These are phyloP conservation scores for Thalia dealbata DNA, from an alignment of 176 grass and related monocot genomes.

Conservation along the genomic window DNA sequence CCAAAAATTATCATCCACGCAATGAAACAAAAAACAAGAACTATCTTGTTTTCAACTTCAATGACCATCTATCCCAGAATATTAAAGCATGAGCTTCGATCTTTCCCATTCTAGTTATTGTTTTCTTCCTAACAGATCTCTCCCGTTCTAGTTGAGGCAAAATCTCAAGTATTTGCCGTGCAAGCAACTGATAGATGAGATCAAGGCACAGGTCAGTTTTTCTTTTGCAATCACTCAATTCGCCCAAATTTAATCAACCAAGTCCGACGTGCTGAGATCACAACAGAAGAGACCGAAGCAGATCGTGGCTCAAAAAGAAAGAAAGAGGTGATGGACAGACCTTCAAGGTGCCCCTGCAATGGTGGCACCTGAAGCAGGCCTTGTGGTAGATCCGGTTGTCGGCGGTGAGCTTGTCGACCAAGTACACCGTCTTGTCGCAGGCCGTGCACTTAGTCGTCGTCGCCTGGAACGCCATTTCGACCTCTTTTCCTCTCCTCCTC, in stretches of 20 bases:
- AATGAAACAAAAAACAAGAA: no score
- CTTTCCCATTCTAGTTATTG: not conserved
- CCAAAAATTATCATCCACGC: no score
- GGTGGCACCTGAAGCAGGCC: conserved; percentile 97
- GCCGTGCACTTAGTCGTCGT: conserved; percentile 88
- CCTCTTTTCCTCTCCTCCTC: not conserved
- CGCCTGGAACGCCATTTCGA: conserved; percentile 46
- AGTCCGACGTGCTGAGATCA: no score
- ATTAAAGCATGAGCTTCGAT: not conserved
- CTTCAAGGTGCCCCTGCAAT: conserved; percentile 97
- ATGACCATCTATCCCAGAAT: no score
- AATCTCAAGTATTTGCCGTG: not conserved
- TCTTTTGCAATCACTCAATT: not conserved
- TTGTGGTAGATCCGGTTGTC: conserved; percentile 97
- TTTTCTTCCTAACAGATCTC: not conserved
- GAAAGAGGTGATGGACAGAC: not conserved
- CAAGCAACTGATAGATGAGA: not conserved
- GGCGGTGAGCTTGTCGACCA: conserved; percentile 97
- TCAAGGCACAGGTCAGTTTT: not conserved
- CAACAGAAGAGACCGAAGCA: not conserved
- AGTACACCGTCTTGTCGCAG: conserved; percentile 93
- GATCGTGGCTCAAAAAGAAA: not conserved
- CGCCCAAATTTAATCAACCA: no score
- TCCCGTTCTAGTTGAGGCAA: not conserved
- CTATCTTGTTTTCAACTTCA: no score